Evolutionary conservation across 768 basidiomycete genomes (phyloP).

Genomic region (Xerocomellus dryophilus): DNA sequence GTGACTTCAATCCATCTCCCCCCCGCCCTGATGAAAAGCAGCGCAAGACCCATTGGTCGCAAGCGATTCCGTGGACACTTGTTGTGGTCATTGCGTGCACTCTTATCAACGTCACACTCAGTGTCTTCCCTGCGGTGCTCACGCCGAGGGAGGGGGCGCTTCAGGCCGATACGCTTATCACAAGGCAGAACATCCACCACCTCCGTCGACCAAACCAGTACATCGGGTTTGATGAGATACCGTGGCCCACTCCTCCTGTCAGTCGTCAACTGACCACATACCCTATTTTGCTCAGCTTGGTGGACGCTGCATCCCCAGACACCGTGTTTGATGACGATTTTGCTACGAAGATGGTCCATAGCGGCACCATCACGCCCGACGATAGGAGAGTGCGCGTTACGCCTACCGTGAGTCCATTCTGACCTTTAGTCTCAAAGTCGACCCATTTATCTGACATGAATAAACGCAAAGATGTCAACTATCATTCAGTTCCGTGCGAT

Average conservation of each 20-base stretch:
- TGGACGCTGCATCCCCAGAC: conserved; percentile 7
- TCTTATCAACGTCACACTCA: conserved; percentile 5
- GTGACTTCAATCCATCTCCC: background rate
- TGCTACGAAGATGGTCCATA: conserved; percentile 3
- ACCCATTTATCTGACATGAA: background rate
- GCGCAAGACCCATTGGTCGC: background rate
- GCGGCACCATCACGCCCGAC: conserved; percentile 9
- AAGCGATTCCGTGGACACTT: conserved; percentile 7
- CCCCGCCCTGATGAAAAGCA: background rate
- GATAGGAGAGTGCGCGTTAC: conserved; percentile 7
- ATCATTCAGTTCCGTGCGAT: conserved; percentile 15
- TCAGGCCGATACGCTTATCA: background rate
- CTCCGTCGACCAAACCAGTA: conserved; percentile 10
- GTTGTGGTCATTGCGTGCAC: conserved; percentile 4
- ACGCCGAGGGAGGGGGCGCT: background rate
- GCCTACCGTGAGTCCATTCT: background rate
- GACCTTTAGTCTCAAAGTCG: background rate
- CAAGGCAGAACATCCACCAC: conserved; percentile 8
- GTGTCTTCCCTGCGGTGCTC: background rate
- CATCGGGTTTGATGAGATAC: conserved; percentile 10
- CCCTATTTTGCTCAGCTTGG: conserved; percentile 8
- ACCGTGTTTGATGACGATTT: conserved; percentile 9
- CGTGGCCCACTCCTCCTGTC: background rate
- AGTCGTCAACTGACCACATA: conserved; percentile 2
- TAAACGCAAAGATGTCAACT: conserved; percentile 6